Base-by-base conservation (phyloP, 768 basidiomycete species). In the Tremella yokohamensis region DNA sequence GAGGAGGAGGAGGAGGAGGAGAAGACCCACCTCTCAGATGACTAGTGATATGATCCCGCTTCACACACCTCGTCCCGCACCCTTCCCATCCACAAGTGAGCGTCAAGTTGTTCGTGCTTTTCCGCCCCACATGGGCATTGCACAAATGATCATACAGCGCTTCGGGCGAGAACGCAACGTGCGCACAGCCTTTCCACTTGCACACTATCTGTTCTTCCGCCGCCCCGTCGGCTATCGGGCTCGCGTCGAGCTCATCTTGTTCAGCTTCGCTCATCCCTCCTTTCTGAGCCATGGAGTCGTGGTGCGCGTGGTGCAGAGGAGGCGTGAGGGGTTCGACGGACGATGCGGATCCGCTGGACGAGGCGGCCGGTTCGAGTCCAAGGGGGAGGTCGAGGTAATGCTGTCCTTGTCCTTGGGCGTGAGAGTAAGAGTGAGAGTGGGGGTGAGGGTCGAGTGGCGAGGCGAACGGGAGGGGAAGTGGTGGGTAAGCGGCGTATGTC, bases 31-130 rank as follows among this genome's bases (percentile, higher is more conserved):
- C 93, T 83, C 94, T 78, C 56, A 97, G 84, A 81, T 99, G 96
- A 73, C 86, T 88, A 16, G 96, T 99, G 77, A 99, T 96, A 77
- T 99, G 96, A 79, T 99, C 96, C 3, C 96, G 84, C 81, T 99
- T 99, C 1, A 92, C 88, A 72, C 93, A 97, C 29, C 85, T 82
- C 0, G 90, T 90, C 37, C 85, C 87, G 75, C 93, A 98, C 76
- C 89, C 90, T 77, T 89, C 90, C 93, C 94, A 97, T 73, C 83
- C 89, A 83, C 93, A 97, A 47, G 89, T 87, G 63, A 97, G 83
- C 76, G 90, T 94, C 72, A 97, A 88, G 69, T 96, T 97, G 78
- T 92, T 93, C 9, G 93, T 96, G 68, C 86, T 88, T 80, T 96
- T 96, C 52, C 93, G 79, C 34, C 93, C 93, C 68, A 97, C 90